Evolutionary conservation across 306 rosid species (phyloP).

Genomic region (Ormosia semicastrata): DNA sequence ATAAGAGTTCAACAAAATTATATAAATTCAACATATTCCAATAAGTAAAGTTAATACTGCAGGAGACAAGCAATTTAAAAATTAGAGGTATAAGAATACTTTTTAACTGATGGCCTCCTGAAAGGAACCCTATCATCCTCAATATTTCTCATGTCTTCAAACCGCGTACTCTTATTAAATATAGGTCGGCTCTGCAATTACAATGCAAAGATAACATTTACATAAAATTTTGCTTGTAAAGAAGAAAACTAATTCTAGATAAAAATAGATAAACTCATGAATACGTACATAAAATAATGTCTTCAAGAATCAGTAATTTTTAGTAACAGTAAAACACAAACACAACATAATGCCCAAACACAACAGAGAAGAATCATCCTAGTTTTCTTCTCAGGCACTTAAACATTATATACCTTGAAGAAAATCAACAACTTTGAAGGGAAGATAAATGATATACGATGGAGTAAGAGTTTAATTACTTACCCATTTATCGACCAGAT

Average conservation of each 20-base stretch:
- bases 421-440: background rate
- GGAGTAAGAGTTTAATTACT: conserved; percentile 9
- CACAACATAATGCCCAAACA: background rate
- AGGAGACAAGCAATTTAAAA: background rate
- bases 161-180: conserved; percentile 92
- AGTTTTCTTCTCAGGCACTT: background rate
- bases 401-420: background rate
- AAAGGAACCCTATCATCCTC: conserved; percentile 84
- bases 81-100: conserved; percentile 38
- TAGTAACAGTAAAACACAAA: background rate
- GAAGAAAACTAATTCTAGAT: background rate
- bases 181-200: conserved; percentile 89
- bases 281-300: background rate
- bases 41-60: background rate
- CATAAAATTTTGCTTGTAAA: background rate
- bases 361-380: background rate
- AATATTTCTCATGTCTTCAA: conserved; percentile 81
- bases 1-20: conserved; percentile 22
- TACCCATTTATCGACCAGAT: conserved; percentile 97
- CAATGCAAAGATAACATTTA: background rate
- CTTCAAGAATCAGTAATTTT: background rate
- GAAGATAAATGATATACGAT: background rate
- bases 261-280: background rate
- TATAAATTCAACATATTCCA: conserved; percentile 4
- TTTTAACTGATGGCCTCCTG: conserved; percentile 75